Conservation (phyloP, 805 yeast genomes). For the Tetrapisispora iriomotensis region DNA sequence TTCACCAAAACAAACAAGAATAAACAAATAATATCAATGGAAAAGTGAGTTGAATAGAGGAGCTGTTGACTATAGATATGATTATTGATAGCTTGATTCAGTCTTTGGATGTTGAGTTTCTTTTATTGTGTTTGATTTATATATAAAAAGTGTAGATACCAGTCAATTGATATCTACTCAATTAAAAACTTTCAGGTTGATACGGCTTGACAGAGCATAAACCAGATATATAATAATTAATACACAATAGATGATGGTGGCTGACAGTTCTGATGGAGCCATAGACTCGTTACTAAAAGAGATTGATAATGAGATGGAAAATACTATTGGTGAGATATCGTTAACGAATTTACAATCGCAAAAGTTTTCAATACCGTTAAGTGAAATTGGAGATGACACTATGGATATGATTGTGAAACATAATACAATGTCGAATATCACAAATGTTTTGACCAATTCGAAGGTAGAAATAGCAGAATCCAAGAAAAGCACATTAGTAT, state of each 20-base stretch:
- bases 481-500: background rate
- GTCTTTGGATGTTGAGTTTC: too few species aligned
- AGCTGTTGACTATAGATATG: too few species aligned
- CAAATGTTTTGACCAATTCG: background rate
- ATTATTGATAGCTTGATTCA: too few species aligned
- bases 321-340: slow-evolving; percentile 6
- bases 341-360: background rate
- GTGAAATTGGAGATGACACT: slow-evolving; percentile 27
- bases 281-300: slow-evolving; percentile 24
- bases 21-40: too few species aligned
- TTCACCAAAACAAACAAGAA: background rate
- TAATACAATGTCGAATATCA: slow-evolving; percentile 14
- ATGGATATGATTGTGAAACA: slow-evolving; percentile 25
- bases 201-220: too few species aligned
- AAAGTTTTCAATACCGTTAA: slow-evolving; percentile 17
- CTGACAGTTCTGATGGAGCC: slow-evolving; percentile 9
- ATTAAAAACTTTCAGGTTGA: too few species aligned
- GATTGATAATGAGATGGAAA: slow-evolving; percentile 24
- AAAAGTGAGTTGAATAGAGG: too few species aligned
- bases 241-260: background rate
- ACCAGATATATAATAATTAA: background rate
- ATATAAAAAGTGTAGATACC: too few species aligned
- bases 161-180: too few species aligned
- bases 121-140: too few species aligned
- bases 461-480: background rate